Percentiles rank a stretch among this genome's conserved stretches.
phyloP scores from a whole-genome alignment of 2,329 filamentous ascomycete species.

The Hypoxylon sp. region DNA sequence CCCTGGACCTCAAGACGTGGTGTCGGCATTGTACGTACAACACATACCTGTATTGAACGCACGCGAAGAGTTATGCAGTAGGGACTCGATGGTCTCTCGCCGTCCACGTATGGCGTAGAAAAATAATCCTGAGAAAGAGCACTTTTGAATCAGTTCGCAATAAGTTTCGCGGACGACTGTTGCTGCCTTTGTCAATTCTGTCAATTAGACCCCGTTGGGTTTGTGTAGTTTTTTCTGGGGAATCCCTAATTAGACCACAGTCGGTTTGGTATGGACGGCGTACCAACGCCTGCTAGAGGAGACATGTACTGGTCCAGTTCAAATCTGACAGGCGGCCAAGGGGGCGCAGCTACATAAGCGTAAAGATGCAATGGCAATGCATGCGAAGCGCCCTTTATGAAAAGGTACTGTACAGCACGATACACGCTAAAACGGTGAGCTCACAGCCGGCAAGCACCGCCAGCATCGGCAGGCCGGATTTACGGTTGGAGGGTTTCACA shows the following conservation, averaged over 20 bases:
- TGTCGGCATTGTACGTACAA: constrained; percentile 35
- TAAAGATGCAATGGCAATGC: constrained; percentile 22
- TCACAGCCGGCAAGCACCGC: constrained; percentile 34
- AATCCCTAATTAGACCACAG: constrained; percentile 16
- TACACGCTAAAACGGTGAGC: constrained; percentile 25
- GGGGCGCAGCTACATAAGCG: constrained; percentile 46
- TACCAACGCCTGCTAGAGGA: constrained; percentile 20
- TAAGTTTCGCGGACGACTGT: constrained; percentile 7
- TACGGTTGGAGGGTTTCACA: constrained; percentile 39
- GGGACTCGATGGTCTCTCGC: neutral
- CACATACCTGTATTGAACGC: constrained; percentile 27
- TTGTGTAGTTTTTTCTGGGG: constrained; percentile 34
- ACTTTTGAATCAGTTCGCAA: neutral
- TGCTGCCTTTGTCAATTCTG: constrained; percentile 12
- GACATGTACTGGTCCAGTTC: constrained; percentile 27
- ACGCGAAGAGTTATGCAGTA: constrained; percentile 15
- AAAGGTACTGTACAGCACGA: constrained; percentile 27
- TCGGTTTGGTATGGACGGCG: constrained; percentile 17
- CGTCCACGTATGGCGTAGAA: constrained; percentile 1
- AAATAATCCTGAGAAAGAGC: constrained; percentile 3
- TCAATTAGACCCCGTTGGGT: constrained; percentile 3
- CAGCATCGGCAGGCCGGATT: constrained; percentile 29
- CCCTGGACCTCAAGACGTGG: constrained; percentile 32
- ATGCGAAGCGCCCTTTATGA: constrained; percentile 20
- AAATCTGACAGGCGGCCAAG: constrained; percentile 42